Base-by-base conservation (phyloP, 768 basidiomycete genomes). In the Phylloporus sp. region DNA sequence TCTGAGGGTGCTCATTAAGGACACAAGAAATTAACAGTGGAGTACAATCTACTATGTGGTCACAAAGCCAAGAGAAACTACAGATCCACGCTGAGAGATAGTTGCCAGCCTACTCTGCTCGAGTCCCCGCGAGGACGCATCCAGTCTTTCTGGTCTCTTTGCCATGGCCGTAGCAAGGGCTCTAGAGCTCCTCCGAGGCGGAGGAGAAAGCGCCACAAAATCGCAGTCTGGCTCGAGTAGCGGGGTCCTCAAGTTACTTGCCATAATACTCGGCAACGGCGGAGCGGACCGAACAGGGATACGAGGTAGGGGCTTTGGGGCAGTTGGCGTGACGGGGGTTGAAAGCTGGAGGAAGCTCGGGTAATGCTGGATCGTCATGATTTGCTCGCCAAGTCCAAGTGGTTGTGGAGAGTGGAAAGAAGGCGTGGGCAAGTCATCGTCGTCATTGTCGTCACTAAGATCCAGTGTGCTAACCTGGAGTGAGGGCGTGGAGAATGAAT, bases 331-430 rank as follows among this genome's bases (percentile, higher is more conserved):
- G 20, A 72, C 68, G 2, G 81, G 78, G 2, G 78, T 76, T 26
- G 76, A 64, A 45, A 82, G 70, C 49, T 80, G 76, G 24, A 88
- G 70, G 61, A 88, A 88, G 61, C 79, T 81, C 26, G 80, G 76
- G 54, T 87, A 80, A 41, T 82, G 76, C 45, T 68, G 73, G 47
- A 71, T 60, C 52, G 65, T 65, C 27, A 75, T 76, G 54, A 86
- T 87, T 44, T 79, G 86, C 60, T 84, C 85, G 10, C 80, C 82
- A 22, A 86, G 81, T 36, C 43, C 60, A 27, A 55, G 58, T 34
- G 54, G 49, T 10, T 54, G 59, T 27, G 63, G 46, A 28, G 52
- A 28, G 6, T 46, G 34, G 20, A 45, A 41, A 42, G 29, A 48
- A 57, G 60, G 62, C 45, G 56, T 59, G 58, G 55, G 66, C 53